Evolutionary conservation across 208 protist genomes (phyloP), one percentile per base, ranked within the genome.

Genomic region (Phytomonas sp.): DNA sequence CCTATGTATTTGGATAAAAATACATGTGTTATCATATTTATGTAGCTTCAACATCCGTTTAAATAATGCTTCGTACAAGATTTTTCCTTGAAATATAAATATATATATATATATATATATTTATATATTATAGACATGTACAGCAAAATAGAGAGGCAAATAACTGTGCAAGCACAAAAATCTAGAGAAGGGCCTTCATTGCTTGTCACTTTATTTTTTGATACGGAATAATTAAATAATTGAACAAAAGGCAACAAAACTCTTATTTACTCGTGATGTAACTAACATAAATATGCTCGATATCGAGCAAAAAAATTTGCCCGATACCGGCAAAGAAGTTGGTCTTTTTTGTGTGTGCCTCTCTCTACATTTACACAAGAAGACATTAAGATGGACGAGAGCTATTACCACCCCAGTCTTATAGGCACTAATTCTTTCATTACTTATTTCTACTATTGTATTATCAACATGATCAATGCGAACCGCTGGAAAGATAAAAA

Each of bases 71-170:
- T n/a, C 9, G 33, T n/a, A 11, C 4, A 4, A 69, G 15, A 1
- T n/a, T 26, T 37, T 7, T 60, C 28, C 6, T 51, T 40, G 29
- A 62, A 31, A 26, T 17, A 62, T 3, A 69, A 69, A 67, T 76
- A 66, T 46, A 76, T 74, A 62, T 62, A 62, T 71, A 61, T 70
- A 70, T 61, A 62, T 74, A 56, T 62, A 66, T 29, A 53, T 51
- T 66, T n/a, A n/a, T 51, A 13, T 29, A 13, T 66, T 17, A 53
- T 23, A 53, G 17, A 53, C 32, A 66, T 23, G 23, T 17, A 53
- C 15, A 40, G 15, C 13, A 15, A 68, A 13, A 73, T 74, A 66
- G 46, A 60, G 31, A 68, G 66, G 37, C 36, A 67, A 32, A 73
- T 30, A 69, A 36, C 20, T 40, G 13, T 40, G 13, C 43, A 66